Evolutionary conservation across 2,329 filamentous ascomycete species (phyloP), one percentile per base, ranked within the genome.

Genomic region (Fusarium haematococcum): DNA sequence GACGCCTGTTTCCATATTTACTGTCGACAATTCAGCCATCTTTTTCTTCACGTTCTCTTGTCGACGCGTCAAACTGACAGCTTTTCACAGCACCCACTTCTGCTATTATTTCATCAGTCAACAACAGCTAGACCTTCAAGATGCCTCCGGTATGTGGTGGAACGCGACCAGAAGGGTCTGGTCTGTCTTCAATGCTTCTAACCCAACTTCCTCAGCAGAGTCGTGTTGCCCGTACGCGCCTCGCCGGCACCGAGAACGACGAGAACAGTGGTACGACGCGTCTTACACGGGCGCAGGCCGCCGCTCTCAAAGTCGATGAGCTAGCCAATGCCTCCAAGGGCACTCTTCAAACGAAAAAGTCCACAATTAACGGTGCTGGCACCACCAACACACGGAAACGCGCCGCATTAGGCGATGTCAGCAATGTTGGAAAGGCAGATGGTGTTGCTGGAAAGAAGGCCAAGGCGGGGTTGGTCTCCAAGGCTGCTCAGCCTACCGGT

Each of bases 271-370:
- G 88, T 68, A 91, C 93, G 71, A 94, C 93, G 85, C 95, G 95
- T 86, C 87, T 98, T 82, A 98, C 97, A 79, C 91, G 97, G 86
- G 95, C 97, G 77, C 98, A 98, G 87, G 92, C 95, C 62, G 94
- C 95, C 68, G 93, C 93, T 57, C 88, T 90, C 90, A 88, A 86
- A 80, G 89, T 87, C 77, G 92, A 92, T 77, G 93, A 93, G 79
- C 83, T 86, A 20, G 82, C 87, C 41, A 87, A 89, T 79, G 84
- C 88, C 35, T 79, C 86, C 63, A 90, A 90, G 81, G 92, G 92
- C 79, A 87, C 91, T 32, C 84, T 94, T 61, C 92, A 93, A 83
- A 87, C 91, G 59, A 95, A 95, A 85, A 94, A 92, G 83, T 85
- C 91, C 18, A 84, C 87, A 32, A 83, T 86, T 58, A 87, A 84